Conservation (phyloP, 2,329 filamentous ascomycete species). For the Trichocomaceae sp. region DNA sequence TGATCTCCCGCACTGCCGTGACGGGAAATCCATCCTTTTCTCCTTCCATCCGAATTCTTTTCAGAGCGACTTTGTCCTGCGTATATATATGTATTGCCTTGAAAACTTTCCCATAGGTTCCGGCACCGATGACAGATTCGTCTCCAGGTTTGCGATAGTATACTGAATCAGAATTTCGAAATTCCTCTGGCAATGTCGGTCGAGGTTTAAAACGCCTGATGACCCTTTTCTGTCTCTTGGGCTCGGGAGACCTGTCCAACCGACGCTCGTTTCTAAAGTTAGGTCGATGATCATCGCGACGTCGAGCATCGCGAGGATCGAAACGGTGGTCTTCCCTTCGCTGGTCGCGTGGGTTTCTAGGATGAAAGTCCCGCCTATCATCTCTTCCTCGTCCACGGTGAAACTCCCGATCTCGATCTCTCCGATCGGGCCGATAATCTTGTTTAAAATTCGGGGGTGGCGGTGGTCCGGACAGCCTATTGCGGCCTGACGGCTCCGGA, state of each 20-base stretch:
- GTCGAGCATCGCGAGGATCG: slow-evolving; percentile 35
- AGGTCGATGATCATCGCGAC: slow-evolving; percentile 27
- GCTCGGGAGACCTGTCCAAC: slow-evolving; percentile 41
- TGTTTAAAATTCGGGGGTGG: slow-evolving; percentile 32
- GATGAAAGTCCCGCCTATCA: slow-evolving; percentile 29
- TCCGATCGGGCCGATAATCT: slow-evolving; percentile 37
- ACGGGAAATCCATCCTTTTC: slow-evolving; percentile 99
- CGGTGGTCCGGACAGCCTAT: slow-evolving; percentile 31
- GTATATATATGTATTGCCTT: slow-evolving; percentile 75
- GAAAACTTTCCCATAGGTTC: slow-evolving; percentile 95
- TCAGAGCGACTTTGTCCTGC: slow-evolving; percentile 75
- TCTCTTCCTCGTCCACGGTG: slow-evolving; percentile 17
- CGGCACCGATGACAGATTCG: slow-evolving; percentile 90
- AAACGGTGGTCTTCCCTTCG: slow-evolving; percentile 37
- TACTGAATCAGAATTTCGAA: slow-evolving; percentile 75
- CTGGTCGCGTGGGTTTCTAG: slow-evolving; percentile 29
- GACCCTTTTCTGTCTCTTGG: slow-evolving; percentile 58
- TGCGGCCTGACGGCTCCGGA: slow-evolving; percentile 30
- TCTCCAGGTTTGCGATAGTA: slow-evolving; percentile 96
- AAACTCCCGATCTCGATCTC: slow-evolving; percentile 33
- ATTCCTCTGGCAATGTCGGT: slow-evolving; percentile 64
- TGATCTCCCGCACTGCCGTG: slow-evolving; percentile 92
- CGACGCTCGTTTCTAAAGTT: slow-evolving; percentile 42
- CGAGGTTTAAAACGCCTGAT: slow-evolving; percentile 65
- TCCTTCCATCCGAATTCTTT: slow-evolving; percentile 99